Percentiles rank a stretch among this genome's conserved stretches.
Conservation (phyloP, 805 yeast genomes). For the Candida cerambycidarum region DNA sequence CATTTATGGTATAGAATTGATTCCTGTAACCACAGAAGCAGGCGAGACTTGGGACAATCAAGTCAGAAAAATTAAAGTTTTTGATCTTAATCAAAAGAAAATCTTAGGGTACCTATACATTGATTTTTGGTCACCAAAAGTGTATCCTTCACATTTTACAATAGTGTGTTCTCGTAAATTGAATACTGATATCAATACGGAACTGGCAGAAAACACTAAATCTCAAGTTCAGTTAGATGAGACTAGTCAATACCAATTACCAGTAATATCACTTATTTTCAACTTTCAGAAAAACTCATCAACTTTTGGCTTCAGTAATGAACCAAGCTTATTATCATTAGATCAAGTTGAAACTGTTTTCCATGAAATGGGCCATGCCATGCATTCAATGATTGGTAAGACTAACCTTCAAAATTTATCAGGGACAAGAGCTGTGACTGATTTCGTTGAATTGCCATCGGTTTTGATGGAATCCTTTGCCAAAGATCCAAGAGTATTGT, state of each 20-base stretch:
- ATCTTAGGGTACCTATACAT: slow-evolving; percentile 81
- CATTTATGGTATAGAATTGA: slow-evolving; percentile 75
- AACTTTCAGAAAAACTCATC: slow-evolving; percentile 53
- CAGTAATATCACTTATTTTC: slow-evolving; percentile 87
- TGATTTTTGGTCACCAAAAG: slow-evolving; percentile 77
- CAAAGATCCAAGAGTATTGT: slow-evolving; percentile 71
- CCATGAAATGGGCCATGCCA: slow-evolving; percentile 99
- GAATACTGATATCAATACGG: slow-evolving; percentile 45
- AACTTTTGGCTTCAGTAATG: not conserved
- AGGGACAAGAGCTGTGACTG: slow-evolving; percentile 94
- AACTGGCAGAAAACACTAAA: slow-evolving; percentile 21
- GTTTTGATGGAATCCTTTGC: slow-evolving; percentile 96
- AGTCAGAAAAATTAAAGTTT: slow-evolving; percentile 78
- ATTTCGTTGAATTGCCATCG: slow-evolving; percentile 94
- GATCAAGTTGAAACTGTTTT: slow-evolving; percentile 90
- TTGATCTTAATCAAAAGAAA: slow-evolving; percentile 50
- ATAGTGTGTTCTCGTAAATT: slow-evolving; percentile 89
- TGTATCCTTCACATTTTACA: slow-evolving; percentile 93
- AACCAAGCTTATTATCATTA: slow-evolving; percentile 60
- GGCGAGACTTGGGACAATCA: slow-evolving; percentile 91
- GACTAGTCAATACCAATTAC: slow-evolving; percentile 68
- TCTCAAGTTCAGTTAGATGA: slow-evolving; percentile 36
- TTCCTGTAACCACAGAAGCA: slow-evolving; percentile 56
- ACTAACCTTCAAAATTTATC: slow-evolving; percentile 87
- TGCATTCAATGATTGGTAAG: slow-evolving; percentile 95